Evolutionary conservation across 257 asterid genomes (phyloP), one percentile per base, ranked within the genome.

Genomic region (Solanum microdontum): DNA sequence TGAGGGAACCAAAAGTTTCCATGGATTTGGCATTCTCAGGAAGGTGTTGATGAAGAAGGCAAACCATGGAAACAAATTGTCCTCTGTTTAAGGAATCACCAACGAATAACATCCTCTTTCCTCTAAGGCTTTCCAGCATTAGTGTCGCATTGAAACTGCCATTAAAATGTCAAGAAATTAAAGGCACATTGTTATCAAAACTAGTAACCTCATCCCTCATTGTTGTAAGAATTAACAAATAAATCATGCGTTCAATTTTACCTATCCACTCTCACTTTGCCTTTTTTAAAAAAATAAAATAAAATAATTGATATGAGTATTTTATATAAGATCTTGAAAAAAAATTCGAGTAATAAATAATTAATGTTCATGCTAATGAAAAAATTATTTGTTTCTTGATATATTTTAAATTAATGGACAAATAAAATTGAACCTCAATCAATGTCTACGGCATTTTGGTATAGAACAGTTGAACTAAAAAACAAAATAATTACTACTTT

Each of bases 31-130:
- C 94, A 86, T 93, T 82, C 58, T 88, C 85, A 1, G 95, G 98
- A 48, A 96, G 88, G 88, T 19, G 15, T 80, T 74, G 86, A 9
- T 95, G 95, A 45, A 96, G 94, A 80, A 96, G 96, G 75, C 98
- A 95, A 62, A 96, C 82, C 93, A 96, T 84, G 89, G 99, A 96
- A 3, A 91, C 91, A 72, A 75, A 94, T 64, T 96, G 98, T 11
- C 96, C 95, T 58, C 98, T 90, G 90, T 92, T 93, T 11, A 94
- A 87, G 39, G 99, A 96, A 90, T 96, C 99, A 1, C 99, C 98
- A 3, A 94, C 96, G 60, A 93, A 93, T 95, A 95, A 91, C 95
- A 94, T 70, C 88, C 92, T 90, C 90, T 95, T 96, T 51, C 96
- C 98, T 30, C 95, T 62, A 15, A 95, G 93, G 45, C 85, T 83